Conservation (phyloP, 2,329 filamentous ascomycete species). For the Fusarium aywerte region DNA sequence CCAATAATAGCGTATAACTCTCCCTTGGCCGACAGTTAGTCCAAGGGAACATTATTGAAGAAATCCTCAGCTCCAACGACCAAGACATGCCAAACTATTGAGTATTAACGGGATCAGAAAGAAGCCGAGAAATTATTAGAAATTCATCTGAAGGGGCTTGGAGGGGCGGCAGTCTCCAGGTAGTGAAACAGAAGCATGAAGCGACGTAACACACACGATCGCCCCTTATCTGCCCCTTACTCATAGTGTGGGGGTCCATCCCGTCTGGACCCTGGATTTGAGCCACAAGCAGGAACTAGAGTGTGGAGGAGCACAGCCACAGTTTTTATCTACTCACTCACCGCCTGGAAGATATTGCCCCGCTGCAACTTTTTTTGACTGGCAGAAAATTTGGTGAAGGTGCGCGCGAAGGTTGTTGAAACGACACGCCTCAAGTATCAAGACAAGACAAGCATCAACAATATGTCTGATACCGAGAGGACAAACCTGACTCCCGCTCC, state of each 20-base stretch:
- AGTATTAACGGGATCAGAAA: constrained; percentile 1
- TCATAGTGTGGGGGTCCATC: constrained; percentile 31
- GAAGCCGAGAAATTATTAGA: not conserved
- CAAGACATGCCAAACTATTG: constrained; percentile 6
- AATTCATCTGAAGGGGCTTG: constrained; percentile 19
- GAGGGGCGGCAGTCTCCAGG: constrained; percentile 15
- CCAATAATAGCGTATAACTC: constrained; percentile 37
- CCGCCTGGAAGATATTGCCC: constrained; percentile 36
- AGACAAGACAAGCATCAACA: constrained; percentile 26
- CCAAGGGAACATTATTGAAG: constrained; percentile 21
- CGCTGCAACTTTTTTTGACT: constrained; percentile 41
- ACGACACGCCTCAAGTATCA: constrained; percentile 21
- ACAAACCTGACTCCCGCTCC: constrained; percentile 50
- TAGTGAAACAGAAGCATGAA: constrained; percentile 38
- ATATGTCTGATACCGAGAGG: constrained; percentile 57
- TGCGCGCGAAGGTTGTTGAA: constrained; percentile 16
- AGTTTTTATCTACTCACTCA: constrained; percentile 9
- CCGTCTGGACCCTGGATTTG: constrained; percentile 41
- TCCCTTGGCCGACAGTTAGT: constrained; percentile 23
- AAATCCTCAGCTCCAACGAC: not conserved
- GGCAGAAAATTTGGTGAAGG: constrained; percentile 46
- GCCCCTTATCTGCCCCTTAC: constrained; percentile 40
- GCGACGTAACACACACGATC: constrained; percentile 37
- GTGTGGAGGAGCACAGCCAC: constrained; percentile 31
- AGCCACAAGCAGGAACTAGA: constrained; percentile 35